Percentiles rank a stretch among this genome's conserved stretches.
Conservation (phyloP, 108 stramenopile species). For the Cyclotella sp. region DNA sequence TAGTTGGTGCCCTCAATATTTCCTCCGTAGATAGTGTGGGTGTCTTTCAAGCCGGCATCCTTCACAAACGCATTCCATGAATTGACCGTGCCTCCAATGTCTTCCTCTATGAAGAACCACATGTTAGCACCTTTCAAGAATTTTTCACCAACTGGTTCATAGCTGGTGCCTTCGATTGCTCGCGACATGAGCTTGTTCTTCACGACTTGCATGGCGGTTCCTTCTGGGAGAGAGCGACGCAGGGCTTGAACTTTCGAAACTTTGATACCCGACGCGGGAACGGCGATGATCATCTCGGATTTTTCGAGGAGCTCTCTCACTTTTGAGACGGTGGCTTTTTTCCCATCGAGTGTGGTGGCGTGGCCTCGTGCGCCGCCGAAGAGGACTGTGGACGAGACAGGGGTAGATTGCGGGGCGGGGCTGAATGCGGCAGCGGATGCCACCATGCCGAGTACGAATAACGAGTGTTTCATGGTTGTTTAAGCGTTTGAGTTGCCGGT, state of each 20-base stretch:
- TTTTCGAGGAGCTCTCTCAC: conserved; percentile 76
- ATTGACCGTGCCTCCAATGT: conserved; percentile 87
- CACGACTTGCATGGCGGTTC: conserved; percentile 81
- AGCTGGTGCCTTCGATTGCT: conserved; percentile 83
- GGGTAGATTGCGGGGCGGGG: conserved; percentile 32
- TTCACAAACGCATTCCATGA: conserved; percentile 81
- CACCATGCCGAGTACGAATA: conserved; percentile 46
- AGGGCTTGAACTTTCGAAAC: conserved; percentile 72
- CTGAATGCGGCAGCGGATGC: conserved; percentile 56
- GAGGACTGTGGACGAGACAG: conserved; percentile 46
- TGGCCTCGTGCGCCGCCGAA: conserved; percentile 81
- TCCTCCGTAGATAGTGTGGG: conserved; percentile 80
- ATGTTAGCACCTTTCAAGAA: conserved; percentile 85
- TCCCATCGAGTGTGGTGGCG: conserved; percentile 81
- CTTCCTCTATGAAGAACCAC: conserved; percentile 96
- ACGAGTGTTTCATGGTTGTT: conserved; percentile 54
- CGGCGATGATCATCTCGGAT: conserved; percentile 86
- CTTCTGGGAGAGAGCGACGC: conserved; percentile 85
- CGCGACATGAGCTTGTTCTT: conserved; percentile 94
- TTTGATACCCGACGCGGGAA: conserved; percentile 74
- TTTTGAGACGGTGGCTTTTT: conserved; percentile 64
- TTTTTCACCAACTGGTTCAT: conserved; percentile 61
- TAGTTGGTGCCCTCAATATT: conserved; percentile 83
- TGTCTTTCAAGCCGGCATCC: conserved; percentile 68
- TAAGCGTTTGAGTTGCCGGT: not conserved